phyloP scores from a whole-genome alignment of 768 basidiomycete species.

The Pisolithus orientalis region DNA sequence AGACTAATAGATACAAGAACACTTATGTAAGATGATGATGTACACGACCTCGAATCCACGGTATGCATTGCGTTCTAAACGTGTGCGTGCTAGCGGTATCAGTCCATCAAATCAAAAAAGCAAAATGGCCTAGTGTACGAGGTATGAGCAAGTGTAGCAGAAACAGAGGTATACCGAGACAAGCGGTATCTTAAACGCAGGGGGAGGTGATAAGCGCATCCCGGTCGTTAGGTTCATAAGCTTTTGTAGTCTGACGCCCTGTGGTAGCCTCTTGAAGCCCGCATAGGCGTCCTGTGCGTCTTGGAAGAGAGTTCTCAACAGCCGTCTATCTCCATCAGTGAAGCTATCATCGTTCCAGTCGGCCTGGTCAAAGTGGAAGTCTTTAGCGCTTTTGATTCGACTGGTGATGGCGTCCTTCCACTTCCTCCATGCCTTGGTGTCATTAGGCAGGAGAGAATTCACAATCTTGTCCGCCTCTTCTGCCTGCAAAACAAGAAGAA shows the following conservation, averaged over 20 bases:
- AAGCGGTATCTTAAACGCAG: neutral
- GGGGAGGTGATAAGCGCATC: too few relatives aligned
- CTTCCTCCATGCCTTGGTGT: slow-evolving; percentile 1
- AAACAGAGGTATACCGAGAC: neutral
- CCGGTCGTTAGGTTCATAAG: too few relatives aligned
- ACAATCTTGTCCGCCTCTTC: neutral
- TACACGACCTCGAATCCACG: too few relatives aligned
- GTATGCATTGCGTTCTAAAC: too few relatives aligned
- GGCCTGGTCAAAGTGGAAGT: neutral
- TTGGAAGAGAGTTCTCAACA: neutral
- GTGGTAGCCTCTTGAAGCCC: neutral
- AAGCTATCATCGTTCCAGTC: neutral
- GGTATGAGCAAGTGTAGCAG: too few relatives aligned
- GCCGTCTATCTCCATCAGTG: neutral
- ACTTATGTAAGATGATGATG: too few relatives aligned
- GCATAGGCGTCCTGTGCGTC: slow-evolving; percentile 1
- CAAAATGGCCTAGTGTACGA: too few relatives aligned
- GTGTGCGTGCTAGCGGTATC: too few relatives aligned
- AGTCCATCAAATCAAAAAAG: too few relatives aligned
- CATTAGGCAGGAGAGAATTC: neutral
- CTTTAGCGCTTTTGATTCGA: neutral
- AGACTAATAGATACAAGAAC: too few relatives aligned
- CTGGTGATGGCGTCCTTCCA: neutral
- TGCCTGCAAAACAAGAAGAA: neutral
- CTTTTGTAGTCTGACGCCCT: too few relatives aligned